Base-by-base conservation (phyloP, 768 basidiomycete species). In the Lactifluus subvellereus region DNA sequence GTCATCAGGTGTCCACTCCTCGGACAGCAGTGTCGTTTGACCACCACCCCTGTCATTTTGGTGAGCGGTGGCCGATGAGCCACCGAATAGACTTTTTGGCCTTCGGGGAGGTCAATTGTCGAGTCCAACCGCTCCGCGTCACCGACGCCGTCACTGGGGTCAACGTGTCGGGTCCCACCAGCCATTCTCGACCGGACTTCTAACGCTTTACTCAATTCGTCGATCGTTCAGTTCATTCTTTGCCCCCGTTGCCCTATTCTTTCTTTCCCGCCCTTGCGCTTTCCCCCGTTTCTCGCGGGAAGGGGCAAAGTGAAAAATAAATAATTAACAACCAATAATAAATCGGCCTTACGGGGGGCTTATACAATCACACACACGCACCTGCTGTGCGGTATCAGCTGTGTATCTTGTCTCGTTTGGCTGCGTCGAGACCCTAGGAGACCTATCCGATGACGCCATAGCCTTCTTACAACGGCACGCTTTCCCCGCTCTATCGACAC, bases 11-110 rank as follows among this genome's bases (percentile, higher is more conserved):
- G 45, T 27, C 27, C 47, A 27, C 22, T 5, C 47, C 22, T 43
- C 14, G 16, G 6, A 37, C 7, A n/a, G 43, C 43, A 22, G 47
- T 43, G 18, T 16, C 8, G 40, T 8, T 47, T 20, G 43, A 10
- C 49, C 18, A 2, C 8, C 51, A 4, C 37, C 16, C 47, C 60
- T 48, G 8, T 48, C 16, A 16, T 9, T 27, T 50, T 42, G 16
- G 35, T 37, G 55, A 35, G 33, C 27, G 49, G 38, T 35, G 42
- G n/a, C 20, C 49, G 27, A 33, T 42, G 62, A 63, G 62, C 62
- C 62, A 63, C 62, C 57, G 62, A 63, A 63, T 63, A 63, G 62
- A 59, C 62, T 63, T 63, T 62, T 63, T 63, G 52, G 57, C 57
- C 62, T 49, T 42, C 30, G 51, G 20, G 49, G 49, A 16, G 30